A percentile compares a stretch with the other conserved stretches of the same genome.
Evolutionary conservation across 345 rosid genomes (phyloP).

Genomic region (Microcos paniculata): DNA sequence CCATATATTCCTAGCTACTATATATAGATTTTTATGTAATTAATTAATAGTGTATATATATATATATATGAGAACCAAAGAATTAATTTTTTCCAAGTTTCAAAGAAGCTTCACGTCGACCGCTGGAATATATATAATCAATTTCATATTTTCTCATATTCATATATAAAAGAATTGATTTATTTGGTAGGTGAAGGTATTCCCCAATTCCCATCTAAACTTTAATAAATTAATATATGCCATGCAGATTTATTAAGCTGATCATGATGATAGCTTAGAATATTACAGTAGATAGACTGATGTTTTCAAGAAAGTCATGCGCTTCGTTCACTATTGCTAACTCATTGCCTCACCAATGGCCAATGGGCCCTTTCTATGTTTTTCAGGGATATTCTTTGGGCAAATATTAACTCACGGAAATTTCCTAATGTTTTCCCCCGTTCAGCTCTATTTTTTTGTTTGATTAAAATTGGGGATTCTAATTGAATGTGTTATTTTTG

Average conservation of each 20-base stretch:
- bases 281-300: constrained; percentile 33
- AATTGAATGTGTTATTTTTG: background rate
- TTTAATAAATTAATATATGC: background rate
- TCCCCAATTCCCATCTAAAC: constrained; percentile 10
- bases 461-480: background rate
- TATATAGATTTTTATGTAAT: too few relatives aligned
- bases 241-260: constrained; percentile 22
- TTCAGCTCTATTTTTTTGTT: background rate
- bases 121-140: background rate
- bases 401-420: background rate
- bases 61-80: too few relatives aligned
- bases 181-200: constrained; percentile 24
- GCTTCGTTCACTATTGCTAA: background rate
- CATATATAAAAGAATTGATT: background rate
- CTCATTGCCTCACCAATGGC: too few relatives aligned
- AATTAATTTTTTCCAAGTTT: background rate
- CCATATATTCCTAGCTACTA: too few relatives aligned
- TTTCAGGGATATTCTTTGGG: background rate
- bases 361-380: too few relatives aligned
- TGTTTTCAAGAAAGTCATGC: constrained; percentile 19
- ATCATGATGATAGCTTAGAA: constrained; percentile 25
- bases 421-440: background rate
- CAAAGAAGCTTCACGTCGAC: constrained; percentile 30
- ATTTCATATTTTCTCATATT: background rate
- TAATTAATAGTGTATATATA: too few relatives aligned